Base-by-base conservation (phyloP, 495 filamentous ascomycete species). In the Xanthoparmelia taractica region DNA sequence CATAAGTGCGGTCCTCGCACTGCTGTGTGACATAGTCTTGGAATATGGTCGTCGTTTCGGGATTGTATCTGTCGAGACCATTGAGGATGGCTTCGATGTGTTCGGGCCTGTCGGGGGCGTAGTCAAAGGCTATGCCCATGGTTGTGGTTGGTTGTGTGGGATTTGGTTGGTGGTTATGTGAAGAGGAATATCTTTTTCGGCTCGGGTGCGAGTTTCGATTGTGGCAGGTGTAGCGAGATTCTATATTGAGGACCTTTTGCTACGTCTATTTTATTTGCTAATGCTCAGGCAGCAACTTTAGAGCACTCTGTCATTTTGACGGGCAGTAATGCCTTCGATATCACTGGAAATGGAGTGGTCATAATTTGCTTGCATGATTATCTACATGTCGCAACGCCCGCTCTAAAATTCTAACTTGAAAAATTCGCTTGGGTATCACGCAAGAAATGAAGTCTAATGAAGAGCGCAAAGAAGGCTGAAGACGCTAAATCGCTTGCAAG, bases 61-160 rank as follows among this genome's bases (percentile, higher is more conserved):
- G 95, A 77, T 99, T 99, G 80, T 99, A 99, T 66, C 95, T 82
- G 78, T 99, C 94, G 65, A 99, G 88, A 63, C 95, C 91, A 78
- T 88, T 88, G 68, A 99, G 88, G 69, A 97, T 96, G 74, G 77
- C 82, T 73, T 89, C 89, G 75, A 99, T 95, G 73, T 92, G 82
- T 67, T 90, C 89, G 60, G 95, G 93, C 73, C 95, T 83, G 67
- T 79, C 80, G 64, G 80, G 77, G 73, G 80, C 81, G 70, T 77
- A 79, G 72, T 83, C 80, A 67, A 81, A 82, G 60, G 80, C 76
- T 68, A 77, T 75, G 33, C 66, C 74, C 80, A 82, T 82, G 23
- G 33, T 8, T 58, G 55, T n/a, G 37, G 37, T 43, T 0, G 34
- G 1, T 29, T 37, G 20, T 29, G 25, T 17, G 20, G 23, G 52